Evolutionary conservation across 1,284 basidiomycete genomes (phyloP).

Genomic region (Cutaneotrichosporon dermatis): DNA sequence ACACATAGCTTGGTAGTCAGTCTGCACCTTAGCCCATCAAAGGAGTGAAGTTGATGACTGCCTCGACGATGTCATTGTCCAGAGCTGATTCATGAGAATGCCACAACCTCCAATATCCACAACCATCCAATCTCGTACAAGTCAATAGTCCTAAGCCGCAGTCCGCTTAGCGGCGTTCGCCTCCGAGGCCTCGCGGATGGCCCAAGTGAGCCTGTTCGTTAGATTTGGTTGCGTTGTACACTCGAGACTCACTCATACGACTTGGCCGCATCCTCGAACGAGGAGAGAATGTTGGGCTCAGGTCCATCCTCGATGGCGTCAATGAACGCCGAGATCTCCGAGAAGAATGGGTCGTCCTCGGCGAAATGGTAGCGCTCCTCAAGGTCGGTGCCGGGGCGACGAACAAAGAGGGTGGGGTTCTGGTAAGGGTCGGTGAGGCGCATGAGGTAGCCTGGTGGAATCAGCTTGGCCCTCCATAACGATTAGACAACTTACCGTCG

Average conservation of each 20-base stretch:
- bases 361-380: constrained; percentile 56
- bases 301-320: constrained; percentile 64
- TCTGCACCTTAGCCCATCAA: no score
- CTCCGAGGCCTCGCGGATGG: constrained; percentile 56
- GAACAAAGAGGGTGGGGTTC: constrained; percentile 72
- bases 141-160: no score
- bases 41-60: no score
- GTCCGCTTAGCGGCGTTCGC: background rate
- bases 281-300: constrained; percentile 44
- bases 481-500: constrained; percentile 54
- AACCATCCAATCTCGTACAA: no score
- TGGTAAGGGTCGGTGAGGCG: constrained; percentile 79
- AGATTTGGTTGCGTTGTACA: background rate
- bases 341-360: constrained; percentile 89
- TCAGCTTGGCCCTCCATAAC: background rate
- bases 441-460: constrained; percentile 26
- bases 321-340: constrained; percentile 77
- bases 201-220: constrained; percentile 34
- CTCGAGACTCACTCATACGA: constrained; percentile 63
- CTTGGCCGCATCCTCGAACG: constrained; percentile 68
- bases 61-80: no score
- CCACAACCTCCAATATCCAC: no score
- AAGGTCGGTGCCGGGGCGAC: constrained; percentile 59
- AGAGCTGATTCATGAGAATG: no score
- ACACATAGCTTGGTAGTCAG: no score